A percentile compares a stretch with the other conserved stretches of the same genome.
phyloP scores from a whole-genome alignment of 495 filamentous ascomycete species.

The Talaromyces nanjingensis region DNA sequence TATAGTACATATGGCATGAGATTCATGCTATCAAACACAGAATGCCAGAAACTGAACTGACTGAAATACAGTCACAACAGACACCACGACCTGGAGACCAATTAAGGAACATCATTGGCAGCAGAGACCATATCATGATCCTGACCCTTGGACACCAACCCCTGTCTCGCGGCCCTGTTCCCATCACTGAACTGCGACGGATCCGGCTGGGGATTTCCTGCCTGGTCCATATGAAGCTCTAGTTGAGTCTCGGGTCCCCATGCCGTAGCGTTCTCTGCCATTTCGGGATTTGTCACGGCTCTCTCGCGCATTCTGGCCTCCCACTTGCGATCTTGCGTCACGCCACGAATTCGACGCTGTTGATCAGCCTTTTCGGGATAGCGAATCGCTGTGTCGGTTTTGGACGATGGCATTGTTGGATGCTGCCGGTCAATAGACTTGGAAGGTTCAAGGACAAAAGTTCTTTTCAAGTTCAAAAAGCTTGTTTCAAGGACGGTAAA shows the following conservation, averaged over 20 bases:
- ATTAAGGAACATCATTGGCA: constrained; percentile 7
- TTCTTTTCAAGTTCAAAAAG: not conserved
- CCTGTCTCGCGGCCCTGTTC: constrained; percentile 12
- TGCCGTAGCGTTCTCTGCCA: constrained; percentile 10
- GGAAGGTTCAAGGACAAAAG: not conserved
- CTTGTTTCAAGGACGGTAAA: not conserved
- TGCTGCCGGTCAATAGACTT: not conserved
- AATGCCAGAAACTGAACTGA: not conserved
- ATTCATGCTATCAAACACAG: not conserved
- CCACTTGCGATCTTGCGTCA: constrained; percentile 18
- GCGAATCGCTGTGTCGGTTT: constrained; percentile 22
- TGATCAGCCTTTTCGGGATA: constrained; percentile 17
- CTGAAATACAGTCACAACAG: not conserved
- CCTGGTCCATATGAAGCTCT: constrained; percentile 20
- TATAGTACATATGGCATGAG: not conserved
- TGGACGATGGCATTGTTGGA: constrained; percentile 22
- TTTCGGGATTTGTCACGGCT: constrained; percentile 10
- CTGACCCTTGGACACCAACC: not conserved
- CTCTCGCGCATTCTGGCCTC: constrained; percentile 9
- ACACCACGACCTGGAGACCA: too few species aligned
- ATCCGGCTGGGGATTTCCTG: constrained; percentile 32
- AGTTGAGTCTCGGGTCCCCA: constrained; percentile 26
- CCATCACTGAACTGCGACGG: constrained; percentile 19
- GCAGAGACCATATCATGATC: constrained; percentile 10
- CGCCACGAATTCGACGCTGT: constrained; percentile 17